Conservation (phyloP, 2,329 filamentous ascomycete species). For the Nemania bipapillata region DNA sequence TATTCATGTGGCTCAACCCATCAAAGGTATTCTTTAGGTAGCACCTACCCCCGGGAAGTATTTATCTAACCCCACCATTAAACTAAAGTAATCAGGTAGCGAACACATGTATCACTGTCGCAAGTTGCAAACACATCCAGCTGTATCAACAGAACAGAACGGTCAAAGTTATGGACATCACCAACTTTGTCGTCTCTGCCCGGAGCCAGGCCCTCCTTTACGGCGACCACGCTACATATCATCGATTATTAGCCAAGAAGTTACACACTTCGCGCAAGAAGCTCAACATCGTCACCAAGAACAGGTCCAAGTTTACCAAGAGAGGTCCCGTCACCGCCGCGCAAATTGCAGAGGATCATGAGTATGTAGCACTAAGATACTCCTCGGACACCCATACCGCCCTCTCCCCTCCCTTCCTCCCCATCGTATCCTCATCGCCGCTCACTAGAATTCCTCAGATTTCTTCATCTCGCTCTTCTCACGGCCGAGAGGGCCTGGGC, state of each 20-base stretch:
- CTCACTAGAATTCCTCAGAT: slow-evolving; percentile 60
- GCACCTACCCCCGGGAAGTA: too few species aligned
- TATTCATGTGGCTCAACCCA: too few species aligned
- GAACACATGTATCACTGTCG: too few species aligned
- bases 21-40: too few species aligned
- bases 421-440: slow-evolving; percentile 26
- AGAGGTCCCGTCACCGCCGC: slow-evolving; percentile 77
- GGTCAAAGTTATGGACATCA: slow-evolving; percentile 79
- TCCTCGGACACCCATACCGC: neutral
- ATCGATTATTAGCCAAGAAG: slow-evolving; percentile 79
- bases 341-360: slow-evolving; percentile 77
- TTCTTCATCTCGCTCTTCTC: slow-evolving; percentile 81
- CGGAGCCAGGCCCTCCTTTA: slow-evolving; percentile 86
- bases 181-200: slow-evolving; percentile 80
- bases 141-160: neutral
- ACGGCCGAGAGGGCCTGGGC: slow-evolving; percentile 93
- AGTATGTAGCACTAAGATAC: slow-evolving; percentile 65
- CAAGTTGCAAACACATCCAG: neutral
- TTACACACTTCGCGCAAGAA: slow-evolving; percentile 86
- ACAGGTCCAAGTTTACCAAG: slow-evolving; percentile 83
- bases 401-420: neutral
- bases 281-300: slow-evolving; percentile 83
- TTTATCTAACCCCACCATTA: too few species aligned
- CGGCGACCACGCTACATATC: slow-evolving; percentile 89
- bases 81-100: too few species aligned